Evolutionary conservation across 2,329 filamentous ascomycete species (phyloP).

Genomic region (Xylariaceae sp.): DNA sequence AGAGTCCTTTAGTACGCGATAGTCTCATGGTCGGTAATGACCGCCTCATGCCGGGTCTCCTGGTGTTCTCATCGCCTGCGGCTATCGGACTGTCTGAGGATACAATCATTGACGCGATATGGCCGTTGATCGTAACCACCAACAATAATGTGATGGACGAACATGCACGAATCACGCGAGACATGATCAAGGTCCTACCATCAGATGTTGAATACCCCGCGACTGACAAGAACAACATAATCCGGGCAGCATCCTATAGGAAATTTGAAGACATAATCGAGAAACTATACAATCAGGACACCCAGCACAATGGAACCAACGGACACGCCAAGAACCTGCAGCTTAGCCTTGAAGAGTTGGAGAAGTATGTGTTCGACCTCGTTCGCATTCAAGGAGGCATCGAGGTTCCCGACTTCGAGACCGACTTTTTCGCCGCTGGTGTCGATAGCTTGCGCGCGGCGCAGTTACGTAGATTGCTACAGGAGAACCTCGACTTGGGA

Average conservation of each 20-base stretch:
- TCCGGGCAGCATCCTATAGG: slow-evolving; percentile 37
- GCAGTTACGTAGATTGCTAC: slow-evolving; percentile 39
- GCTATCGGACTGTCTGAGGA: slow-evolving; percentile 26
- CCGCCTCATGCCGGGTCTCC: slow-evolving; percentile 29
- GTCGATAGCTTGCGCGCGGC: slow-evolving; percentile 45
- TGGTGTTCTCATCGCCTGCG: slow-evolving; percentile 29
- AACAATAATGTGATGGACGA: slow-evolving; percentile 38
- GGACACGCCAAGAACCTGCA: slow-evolving; percentile 11
- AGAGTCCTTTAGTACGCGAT: slow-evolving; percentile 31
- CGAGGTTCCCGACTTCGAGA: slow-evolving; percentile 25
- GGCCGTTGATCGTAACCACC: slow-evolving; percentile 35
- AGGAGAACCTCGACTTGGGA: slow-evolving; percentile 36
- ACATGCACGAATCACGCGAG: slow-evolving; percentile 41
- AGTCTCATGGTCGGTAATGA: slow-evolving; percentile 33
- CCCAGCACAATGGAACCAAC: slow-evolving; percentile 6
- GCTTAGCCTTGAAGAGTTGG: slow-evolving; percentile 27
- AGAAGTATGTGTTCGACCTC: slow-evolving; percentile 31
- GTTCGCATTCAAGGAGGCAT: slow-evolving; percentile 31
- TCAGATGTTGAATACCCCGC: slow-evolving; percentile 33
- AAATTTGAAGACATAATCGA: slow-evolving; percentile 31
- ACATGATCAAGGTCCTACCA: slow-evolving; percentile 36
- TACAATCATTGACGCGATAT: slow-evolving; percentile 35
- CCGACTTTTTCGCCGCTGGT: slow-evolving; percentile 42
- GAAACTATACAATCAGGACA: slow-evolving; percentile 30
- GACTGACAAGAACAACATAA: slow-evolving; percentile 45